Evolutionary conservation across 768 basidiomycete species (phyloP), one percentile per base, ranked within the genome.

Genomic region (Calvatia gigantea): DNA sequence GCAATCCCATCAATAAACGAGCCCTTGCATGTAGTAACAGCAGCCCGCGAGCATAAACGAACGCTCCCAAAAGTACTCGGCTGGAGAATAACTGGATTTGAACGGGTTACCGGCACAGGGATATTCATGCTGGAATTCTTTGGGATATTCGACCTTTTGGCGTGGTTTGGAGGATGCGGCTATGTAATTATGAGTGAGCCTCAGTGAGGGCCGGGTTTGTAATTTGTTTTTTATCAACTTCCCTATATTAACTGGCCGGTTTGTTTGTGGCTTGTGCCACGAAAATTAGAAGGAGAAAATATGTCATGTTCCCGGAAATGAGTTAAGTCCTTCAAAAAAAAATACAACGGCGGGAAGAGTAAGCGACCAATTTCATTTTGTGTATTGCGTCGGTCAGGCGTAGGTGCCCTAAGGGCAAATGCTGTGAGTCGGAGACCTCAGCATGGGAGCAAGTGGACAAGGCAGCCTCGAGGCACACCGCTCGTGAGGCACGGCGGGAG

Each of bases 371-470:
- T 9, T 35, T 53, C 8, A 21, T 51, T 21, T 29, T n/a, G 12
- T 43, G 21, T 27, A 29, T 54, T 45, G 33, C 52, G 23, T 45
- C 31, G 35, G 51, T 25, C 21, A 17, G 27, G 32, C 17, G 33
- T 47, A 11, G 15, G 6, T 39, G 42, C 45, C 37, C 6, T 15
- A 23, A 23, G 19, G 28, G 48, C 33, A 29, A 3, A 50, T 35
- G 56, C 50, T 51, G 49, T 51, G 48, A 57, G 44, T 43, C 52
- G 53, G 43, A 19, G 17, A 19, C 6, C 15, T 43, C 21, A 33
- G 45, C 53, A 45, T 44, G 35, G 28, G 31, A 31, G 39, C 15
- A 6, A 23, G n/a, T 9, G 17, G 37, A 42, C 46, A 32, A 21
- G 7, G 35, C 1, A 21, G 23, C 37, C 49, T 58, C 19, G 54